A percentile compares a stretch with the other conserved stretches of the same genome.
phyloP scores from a whole-genome alignment of 371 early-diverging fungal genomes.

The Zychaea mexicana region DNA sequence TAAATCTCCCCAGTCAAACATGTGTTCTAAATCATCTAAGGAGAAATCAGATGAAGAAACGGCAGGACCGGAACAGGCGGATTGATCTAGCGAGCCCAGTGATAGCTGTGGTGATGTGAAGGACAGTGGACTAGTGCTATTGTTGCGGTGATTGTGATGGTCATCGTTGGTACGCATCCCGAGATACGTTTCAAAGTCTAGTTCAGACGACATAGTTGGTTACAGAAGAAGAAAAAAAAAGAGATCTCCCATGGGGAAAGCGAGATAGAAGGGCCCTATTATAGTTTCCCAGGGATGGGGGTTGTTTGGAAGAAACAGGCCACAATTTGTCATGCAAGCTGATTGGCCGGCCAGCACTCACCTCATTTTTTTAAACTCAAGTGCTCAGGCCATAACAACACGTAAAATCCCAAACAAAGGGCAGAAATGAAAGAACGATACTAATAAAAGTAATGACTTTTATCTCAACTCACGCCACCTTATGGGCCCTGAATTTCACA shows the following conservation, averaged over 20 bases:
- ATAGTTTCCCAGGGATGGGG: constrained; percentile 4
- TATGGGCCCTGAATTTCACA: constrained; percentile 5
- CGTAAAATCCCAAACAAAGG: background rate
- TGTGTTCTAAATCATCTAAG: constrained; percentile 12
- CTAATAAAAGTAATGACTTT: too few relatives aligned
- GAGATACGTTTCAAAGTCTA: constrained; percentile 10
- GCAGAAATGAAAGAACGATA: background rate
- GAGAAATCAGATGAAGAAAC: constrained; percentile 13
- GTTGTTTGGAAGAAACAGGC: constrained; percentile 14
- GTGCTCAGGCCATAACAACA: constrained; percentile 12
- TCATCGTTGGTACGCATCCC: constrained; percentile 12
- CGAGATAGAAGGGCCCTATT: background rate
- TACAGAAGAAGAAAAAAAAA: background rate
- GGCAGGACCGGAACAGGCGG: background rate
- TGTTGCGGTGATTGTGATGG: background rate
- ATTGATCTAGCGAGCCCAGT: constrained; percentile 5
- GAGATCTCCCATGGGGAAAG: background rate
- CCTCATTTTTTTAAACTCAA: constrained; percentile 22
- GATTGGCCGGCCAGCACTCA: constrained; percentile 15
- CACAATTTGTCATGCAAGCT: constrained; percentile 12
- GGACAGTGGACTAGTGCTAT: background rate
- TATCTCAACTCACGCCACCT: constrained; percentile 3
- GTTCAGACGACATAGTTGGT: background rate
- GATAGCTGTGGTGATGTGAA: constrained; percentile 10
- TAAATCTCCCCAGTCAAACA: constrained; percentile 13